Evolutionary conservation across 495 filamentous ascomycete genomes (phyloP), one percentile per base, ranked within the genome.

Genomic region (Podospora didyma): DNA sequence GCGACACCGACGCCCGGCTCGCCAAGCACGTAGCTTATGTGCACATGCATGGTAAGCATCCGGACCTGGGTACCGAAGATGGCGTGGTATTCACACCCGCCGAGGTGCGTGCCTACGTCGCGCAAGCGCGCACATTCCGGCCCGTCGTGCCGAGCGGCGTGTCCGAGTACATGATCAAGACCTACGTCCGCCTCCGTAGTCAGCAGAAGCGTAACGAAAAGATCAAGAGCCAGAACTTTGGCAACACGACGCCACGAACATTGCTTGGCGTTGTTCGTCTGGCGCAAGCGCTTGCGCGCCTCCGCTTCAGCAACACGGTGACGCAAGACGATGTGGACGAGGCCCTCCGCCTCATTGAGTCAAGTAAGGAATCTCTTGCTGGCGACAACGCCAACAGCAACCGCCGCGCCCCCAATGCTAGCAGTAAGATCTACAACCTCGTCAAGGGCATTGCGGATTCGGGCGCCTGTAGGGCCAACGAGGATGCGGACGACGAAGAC

Each of bases 11-110:
- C 69, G 91, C 95, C 61, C 89, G 96, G 67, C 82, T 98, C n/a
- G 94, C 93, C 37, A 85, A 85, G 64, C 94, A 98, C 77, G 94
- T 98, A 60, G 89, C 95, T 34, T 89, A 92, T 71, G 94, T 98
- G 22, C 94, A 98, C 74, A 97, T 97, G 89, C 85, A 97, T 75
- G 93, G 88, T 77, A 85, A 83, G 55, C 95, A 97, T 69, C 94
- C 94, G 0, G 95, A 97, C 57, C 82, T 79, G 19, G 69, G 74
- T 51, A 79, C 79, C n/a, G 66, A 48, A 11, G 70, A 66, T 53
- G 73, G 63, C 23, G 72, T 91, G 19, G 79, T 95, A 66, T 95
- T 98, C 70, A 83, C 86, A 0, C 93, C 95, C 0, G 82, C 88
- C 48, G 94, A 97, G 69, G 93, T 98, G 49, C 89, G 95, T 42